A percentile compares a stretch with the other conserved stretches of the same genome.
These are phyloP conservation scores for Buddleja alternifolia DNA, from an alignment of 257 asterid species.

Conservation along the genomic window DNA sequence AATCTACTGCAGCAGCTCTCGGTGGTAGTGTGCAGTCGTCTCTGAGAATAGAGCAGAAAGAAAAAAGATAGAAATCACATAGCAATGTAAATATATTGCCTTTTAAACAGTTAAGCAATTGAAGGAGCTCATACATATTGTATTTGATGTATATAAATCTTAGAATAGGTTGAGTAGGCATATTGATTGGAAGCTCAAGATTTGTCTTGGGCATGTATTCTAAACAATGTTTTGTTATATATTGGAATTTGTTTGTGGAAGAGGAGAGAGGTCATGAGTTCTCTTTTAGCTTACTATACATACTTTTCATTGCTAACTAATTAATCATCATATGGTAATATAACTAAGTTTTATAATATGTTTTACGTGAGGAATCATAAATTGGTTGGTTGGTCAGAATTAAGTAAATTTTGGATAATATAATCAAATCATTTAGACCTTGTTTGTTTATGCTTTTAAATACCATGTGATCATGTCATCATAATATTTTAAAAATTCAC, in stretches of 20 bases:
- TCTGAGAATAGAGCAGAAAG: constrained; percentile 52
- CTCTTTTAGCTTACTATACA: neutral
- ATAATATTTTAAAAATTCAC: no score
- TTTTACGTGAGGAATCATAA: neutral
- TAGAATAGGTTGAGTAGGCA: constrained; percentile 38
- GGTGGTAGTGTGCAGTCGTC: constrained; percentile 65
- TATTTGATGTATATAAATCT: constrained; percentile 41
- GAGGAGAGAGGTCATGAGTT: neutral
- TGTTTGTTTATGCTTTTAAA: no score
- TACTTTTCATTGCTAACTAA: neutral
- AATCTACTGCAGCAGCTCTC: constrained; percentile 95
- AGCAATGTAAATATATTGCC: constrained; percentile 4
- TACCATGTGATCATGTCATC: no score
- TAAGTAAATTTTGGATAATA: no score
- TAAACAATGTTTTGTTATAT: neutral
- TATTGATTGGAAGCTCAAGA: constrained; percentile 27
- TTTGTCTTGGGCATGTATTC: constrained; percentile 22
- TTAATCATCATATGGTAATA: no score
- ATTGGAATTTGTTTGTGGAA: constrained; percentile 32
- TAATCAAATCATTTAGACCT: no score
- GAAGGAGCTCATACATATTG: constrained; percentile 30
- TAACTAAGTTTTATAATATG: neutral
- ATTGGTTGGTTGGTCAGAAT: no score
- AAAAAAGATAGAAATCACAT: constrained; percentile 43
- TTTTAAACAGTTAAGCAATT: constrained; percentile 33